Percentiles rank a stretch among this genome's conserved stretches.
Evolutionary conservation across 2,329 filamentous ascomycete genomes (phyloP).

Genomic region (Aspergillus novoparasiticus): DNA sequence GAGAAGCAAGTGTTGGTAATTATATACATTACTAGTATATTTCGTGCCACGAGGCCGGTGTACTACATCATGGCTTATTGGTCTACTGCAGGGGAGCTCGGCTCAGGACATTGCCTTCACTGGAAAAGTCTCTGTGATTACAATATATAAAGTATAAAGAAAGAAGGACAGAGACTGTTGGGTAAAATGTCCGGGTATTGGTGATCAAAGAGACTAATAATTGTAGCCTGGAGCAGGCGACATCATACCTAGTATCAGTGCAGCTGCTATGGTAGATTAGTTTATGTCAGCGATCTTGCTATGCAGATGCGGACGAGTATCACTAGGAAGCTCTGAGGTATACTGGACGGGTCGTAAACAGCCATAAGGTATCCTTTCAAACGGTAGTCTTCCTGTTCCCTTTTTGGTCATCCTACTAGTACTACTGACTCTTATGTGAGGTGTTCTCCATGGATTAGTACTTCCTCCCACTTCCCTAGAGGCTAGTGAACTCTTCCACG

Average conservation of each 20-base stretch:
- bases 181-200: background rate
- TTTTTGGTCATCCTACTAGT: background rate
- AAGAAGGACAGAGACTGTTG: background rate
- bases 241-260: background rate
- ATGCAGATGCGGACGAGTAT: background rate
- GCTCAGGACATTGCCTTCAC: background rate
- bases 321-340: background rate
- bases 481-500: conserved; percentile 10
- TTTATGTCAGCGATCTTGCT: too few species aligned
- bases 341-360: background rate
- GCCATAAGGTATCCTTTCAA: background rate
- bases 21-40: background rate
- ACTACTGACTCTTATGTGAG: background rate
- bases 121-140: background rate
- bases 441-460: background rate
- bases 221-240: background rate
- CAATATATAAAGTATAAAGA: background rate
- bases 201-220: background rate
- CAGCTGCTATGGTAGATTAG: background rate
- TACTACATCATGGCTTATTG: background rate
- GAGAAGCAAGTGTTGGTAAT: background rate
- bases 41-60: background rate
- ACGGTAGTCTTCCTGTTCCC: background rate
- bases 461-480: background rate
- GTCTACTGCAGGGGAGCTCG: background rate